Evolutionary conservation across 1,284 basidiomycete genomes (phyloP).

Genomic region (Cutaneotrichosporon arboriforme): DNA sequence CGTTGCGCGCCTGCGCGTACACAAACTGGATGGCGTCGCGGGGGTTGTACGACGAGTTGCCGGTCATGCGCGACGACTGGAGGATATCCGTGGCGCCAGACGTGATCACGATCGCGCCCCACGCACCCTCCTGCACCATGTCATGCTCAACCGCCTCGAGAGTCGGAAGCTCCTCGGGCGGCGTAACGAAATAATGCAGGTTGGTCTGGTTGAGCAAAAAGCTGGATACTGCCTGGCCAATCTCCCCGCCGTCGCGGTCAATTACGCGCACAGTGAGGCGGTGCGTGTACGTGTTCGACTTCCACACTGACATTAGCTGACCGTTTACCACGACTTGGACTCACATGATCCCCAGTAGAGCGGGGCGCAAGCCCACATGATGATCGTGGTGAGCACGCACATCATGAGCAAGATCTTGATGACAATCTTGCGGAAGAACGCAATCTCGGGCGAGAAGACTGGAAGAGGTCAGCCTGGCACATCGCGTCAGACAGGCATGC

Average conservation of each 20-base stretch:
- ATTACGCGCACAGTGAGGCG: slow-evolving; percentile 51
- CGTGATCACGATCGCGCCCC: slow-evolving; percentile 43
- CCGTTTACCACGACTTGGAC: too few relatives aligned
- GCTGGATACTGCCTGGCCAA: slow-evolving; percentile 45
- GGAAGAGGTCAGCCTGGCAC: background rate
- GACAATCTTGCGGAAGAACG: slow-evolving; percentile 28
- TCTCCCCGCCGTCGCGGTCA: slow-evolving; percentile 50
- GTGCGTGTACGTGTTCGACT: slow-evolving; percentile 41
- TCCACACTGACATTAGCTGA: slow-evolving; percentile 30
- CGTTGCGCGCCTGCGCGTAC: slow-evolving; percentile 47
- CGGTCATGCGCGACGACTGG: slow-evolving; percentile 28
- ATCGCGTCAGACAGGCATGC: background rate
- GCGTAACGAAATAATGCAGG: slow-evolving; percentile 35
- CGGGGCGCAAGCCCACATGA: slow-evolving; percentile 43
- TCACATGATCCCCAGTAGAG: slow-evolving; percentile 52
- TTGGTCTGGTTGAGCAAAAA: slow-evolving; percentile 20
- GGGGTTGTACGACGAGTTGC: slow-evolving; percentile 33
- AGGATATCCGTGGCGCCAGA: slow-evolving; percentile 30
- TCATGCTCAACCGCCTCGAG: slow-evolving; percentile 25
- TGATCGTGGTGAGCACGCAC: slow-evolving; percentile 28
- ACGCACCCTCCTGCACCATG: slow-evolving; percentile 41
- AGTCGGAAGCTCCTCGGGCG: slow-evolving; percentile 30
- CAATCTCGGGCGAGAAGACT: slow-evolving; percentile 36
- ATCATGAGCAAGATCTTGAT: slow-evolving; percentile 34
- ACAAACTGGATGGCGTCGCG: slow-evolving; percentile 32